A percentile compares a stretch with the other conserved stretches of the same genome.
Conservation (phyloP, 2,329 filamentous ascomycete genomes). For the Aspergillus intermedius region DNA sequence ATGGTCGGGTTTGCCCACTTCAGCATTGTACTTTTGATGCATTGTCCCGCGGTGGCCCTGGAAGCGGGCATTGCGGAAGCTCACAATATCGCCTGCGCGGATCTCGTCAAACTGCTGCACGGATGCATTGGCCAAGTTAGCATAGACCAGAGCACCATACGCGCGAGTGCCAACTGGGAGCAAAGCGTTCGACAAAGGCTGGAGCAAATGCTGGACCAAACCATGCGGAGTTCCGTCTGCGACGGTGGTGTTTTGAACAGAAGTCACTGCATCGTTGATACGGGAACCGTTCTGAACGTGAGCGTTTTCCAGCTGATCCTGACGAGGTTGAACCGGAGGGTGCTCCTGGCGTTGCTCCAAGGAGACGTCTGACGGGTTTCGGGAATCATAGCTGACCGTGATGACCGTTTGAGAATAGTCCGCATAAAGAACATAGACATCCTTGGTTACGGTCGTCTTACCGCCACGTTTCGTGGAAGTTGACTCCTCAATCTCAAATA, state of each 20-base stretch:
- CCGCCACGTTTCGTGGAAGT: slow-evolving; percentile 63
- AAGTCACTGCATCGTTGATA: slow-evolving; percentile 63
- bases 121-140: slow-evolving; percentile 89
- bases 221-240: slow-evolving; percentile 76
- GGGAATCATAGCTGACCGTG: slow-evolving; percentile 69
- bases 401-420: slow-evolving; percentile 96
- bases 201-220: slow-evolving; percentile 72
- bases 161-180: slow-evolving; percentile 78
- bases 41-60: slow-evolving; percentile 92
- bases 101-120: slow-evolving; percentile 90
- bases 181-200: slow-evolving; percentile 65
- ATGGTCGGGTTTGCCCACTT: slow-evolving; percentile 83
- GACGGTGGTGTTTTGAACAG: slow-evolving; percentile 72
- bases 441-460: slow-evolving; percentile 66
- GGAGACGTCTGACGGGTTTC: slow-evolving; percentile 63
- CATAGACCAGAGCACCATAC: slow-evolving; percentile 88
- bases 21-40: slow-evolving; percentile 85
- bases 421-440: slow-evolving; percentile 81
- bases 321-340: slow-evolving; percentile 72
- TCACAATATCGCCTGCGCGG: slow-evolving; percentile 83
- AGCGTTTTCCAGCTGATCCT: slow-evolving; percentile 86
- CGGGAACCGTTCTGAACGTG: slow-evolving; percentile 74
- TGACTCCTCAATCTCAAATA: slow-evolving; percentile 75
- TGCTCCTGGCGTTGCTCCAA: slow-evolving; percentile 82
- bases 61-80: slow-evolving; percentile 86